Base-by-base conservation (phyloP, 2,329 filamentous ascomycete species). In the Albophoma yamanashiensis region DNA sequence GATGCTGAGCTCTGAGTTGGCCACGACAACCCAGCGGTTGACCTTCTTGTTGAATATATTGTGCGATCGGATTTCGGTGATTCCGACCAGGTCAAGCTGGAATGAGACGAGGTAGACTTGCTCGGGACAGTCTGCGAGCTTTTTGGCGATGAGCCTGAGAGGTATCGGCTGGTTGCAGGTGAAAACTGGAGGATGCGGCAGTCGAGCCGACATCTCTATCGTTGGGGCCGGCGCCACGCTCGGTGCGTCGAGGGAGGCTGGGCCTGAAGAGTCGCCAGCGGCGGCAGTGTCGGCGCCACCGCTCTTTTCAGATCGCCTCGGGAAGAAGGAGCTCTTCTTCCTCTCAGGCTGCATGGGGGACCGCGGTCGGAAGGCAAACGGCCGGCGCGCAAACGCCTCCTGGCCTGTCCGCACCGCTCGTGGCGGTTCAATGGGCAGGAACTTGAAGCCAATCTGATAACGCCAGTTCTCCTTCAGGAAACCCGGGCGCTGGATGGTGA, bases 381-480 rank as follows among this genome's bases (percentile, higher is more conserved):
- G 84, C 27, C 93, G 83, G 61, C 92, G 81, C 2, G 92, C 94
- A 74, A 91, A 99, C 2, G 89, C 87, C 73, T 97, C 92, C 64
- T 91, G 88, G 31, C 84, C 83, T 1, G 85, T 82, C 55, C 79
- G 76, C 5, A 82, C 77, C 0, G 85, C 85, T 50, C 92, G 81
- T 0, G 93, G 92, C 7, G 91, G 90, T 72, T 99, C 94, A 65
- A 97, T 93, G 5, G 94, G 94, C 43, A 97, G 81, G 71, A 99
- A 94, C 61, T 90, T 93, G 75, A 97, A 88, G 42, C 86, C 85
- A 42, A 81, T 69, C 63, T 83, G 77, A 64, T 80, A 79, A 25
- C 92, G 81, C 73, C 91, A 89, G 68, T 97, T 97, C 75, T 96
- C 92, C 70, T 93, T 93, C 74, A 95, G 91, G 61, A 97, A 81